Conservation (phyloP, 2,329 filamentous ascomycete species). For the Trichoderma polysporum region DNA sequence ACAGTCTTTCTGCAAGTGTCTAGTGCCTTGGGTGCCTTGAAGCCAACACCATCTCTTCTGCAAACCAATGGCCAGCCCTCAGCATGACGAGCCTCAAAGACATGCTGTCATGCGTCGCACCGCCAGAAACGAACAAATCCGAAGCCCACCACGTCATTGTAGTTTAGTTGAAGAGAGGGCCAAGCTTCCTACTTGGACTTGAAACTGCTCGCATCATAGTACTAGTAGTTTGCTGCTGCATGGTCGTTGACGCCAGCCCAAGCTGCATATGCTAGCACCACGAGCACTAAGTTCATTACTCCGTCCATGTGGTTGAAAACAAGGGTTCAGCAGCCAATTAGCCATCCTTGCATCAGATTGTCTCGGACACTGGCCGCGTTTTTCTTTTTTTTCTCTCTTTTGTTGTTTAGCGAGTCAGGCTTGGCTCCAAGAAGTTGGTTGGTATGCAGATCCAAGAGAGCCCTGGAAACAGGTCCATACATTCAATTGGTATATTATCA, state of each 20-base stretch:
- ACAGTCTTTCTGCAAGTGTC: neutral
- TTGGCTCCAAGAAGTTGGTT: constrained; percentile 1
- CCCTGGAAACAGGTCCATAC: no score
- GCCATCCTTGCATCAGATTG: neutral
- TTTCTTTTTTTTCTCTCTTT: neutral
- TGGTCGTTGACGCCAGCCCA: neutral
- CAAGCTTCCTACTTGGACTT: neutral
- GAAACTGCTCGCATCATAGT: neutral
- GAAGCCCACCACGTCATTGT: neutral
- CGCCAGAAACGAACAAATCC: neutral
- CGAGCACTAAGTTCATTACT: no score
- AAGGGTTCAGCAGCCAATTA: neutral
- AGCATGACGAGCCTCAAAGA: neutral
- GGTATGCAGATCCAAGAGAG: neutral
- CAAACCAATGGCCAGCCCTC: neutral
- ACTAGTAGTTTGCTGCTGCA: neutral
- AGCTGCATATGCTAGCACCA: neutral
- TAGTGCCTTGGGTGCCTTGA: no score
- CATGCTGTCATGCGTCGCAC: neutral
- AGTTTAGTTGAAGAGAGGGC: neutral
- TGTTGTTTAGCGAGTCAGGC: neutral
- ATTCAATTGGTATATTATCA: no score
- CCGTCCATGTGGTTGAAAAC: neutral
- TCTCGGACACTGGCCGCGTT: neutral
- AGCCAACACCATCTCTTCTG: no score